Percentiles rank a stretch among this genome's conserved stretches.
phyloP scores from a whole-genome alignment of 2,329 filamentous ascomycete genomes.

The Chaetomiaceae sp. region DNA sequence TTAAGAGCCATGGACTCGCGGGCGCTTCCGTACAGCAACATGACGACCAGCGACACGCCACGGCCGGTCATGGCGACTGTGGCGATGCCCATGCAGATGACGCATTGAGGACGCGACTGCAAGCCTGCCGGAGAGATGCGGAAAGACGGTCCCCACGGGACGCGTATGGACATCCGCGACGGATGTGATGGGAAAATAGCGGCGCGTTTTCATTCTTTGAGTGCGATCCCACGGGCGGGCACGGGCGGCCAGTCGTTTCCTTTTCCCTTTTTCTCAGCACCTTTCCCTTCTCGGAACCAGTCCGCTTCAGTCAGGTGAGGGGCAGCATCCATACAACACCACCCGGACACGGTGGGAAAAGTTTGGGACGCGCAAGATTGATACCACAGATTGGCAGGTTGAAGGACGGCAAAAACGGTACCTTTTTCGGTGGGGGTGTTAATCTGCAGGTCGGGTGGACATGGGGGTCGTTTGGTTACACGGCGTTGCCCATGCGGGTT shows the following conservation, averaged over 20 bases:
- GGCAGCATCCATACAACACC: neutral
- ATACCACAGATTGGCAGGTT: slow-evolving; percentile 11
- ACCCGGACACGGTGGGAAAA: neutral
- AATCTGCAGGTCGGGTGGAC: slow-evolving; percentile 14
- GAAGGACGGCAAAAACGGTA: neutral
- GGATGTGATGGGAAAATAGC: neutral
- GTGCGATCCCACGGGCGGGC: too few relatives aligned
- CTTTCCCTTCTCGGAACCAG: neutral
- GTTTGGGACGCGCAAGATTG: slow-evolving; percentile 10
- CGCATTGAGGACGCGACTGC: neutral
- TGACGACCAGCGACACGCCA: slow-evolving; percentile 21
- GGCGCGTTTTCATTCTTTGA: neutral
- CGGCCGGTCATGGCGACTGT: slow-evolving; percentile 15
- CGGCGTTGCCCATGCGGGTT: slow-evolving; percentile 15
- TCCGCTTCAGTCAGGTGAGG: slow-evolving; percentile 1
- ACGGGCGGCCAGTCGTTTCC: neutral
- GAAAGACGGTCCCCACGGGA: neutral
- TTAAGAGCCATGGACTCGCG: slow-evolving; percentile 12
- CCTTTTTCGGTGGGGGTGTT: slow-evolving; percentile 12
- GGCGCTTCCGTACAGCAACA: slow-evolving; percentile 10
- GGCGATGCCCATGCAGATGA: slow-evolving; percentile 9
- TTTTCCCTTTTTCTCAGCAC: neutral
- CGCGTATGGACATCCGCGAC: neutral
- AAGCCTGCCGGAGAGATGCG: neutral
- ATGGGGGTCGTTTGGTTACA: slow-evolving; percentile 13